These are phyloP conservation scores for Metschnikowia cerradonensis DNA, from an alignment of 805 yeast genomes.

Conservation along the genomic window DNA sequence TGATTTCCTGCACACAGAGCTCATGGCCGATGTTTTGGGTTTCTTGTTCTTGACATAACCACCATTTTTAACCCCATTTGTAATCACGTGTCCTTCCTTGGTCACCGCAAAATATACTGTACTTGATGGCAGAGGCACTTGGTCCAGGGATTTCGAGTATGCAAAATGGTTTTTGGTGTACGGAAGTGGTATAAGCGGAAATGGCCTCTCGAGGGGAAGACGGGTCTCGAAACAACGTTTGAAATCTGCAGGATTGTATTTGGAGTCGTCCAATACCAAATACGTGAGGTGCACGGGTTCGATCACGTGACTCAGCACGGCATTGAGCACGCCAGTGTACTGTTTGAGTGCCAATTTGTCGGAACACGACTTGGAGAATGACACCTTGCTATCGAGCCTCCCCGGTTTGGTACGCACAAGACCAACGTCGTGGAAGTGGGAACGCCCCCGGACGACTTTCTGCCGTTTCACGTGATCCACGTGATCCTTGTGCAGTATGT, in stretches of 20 bases:
- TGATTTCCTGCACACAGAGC: constrained; percentile 31
- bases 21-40: constrained; percentile 42
- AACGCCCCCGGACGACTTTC: constrained; percentile 53
- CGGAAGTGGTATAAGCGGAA: constrained; percentile 19
- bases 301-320: constrained; percentile 37
- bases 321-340: constrained; percentile 48
- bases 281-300: constrained; percentile 41
- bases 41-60: constrained; percentile 42
- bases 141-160: constrained; percentile 20
- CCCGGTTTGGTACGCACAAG: constrained; percentile 92
- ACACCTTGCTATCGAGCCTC: constrained; percentile 65
- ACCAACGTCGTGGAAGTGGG: constrained; percentile 53
- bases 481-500: not conserved
- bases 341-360: constrained; percentile 76
- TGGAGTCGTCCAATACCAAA: constrained; percentile 44
- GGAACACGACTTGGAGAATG: constrained; percentile 82
- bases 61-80: constrained; percentile 63
- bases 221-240: constrained; percentile 41
- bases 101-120: constrained; percentile 24
- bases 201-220: constrained; percentile 6
- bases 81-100: constrained; percentile 36
- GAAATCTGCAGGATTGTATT: constrained; percentile 25
- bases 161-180: constrained; percentile 21
- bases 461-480: constrained; percentile 10
- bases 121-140: constrained; percentile 30